Conservation (phyloP, 495 filamentous ascomycete genomes). For the Friedmanniomyces simplex region DNA sequence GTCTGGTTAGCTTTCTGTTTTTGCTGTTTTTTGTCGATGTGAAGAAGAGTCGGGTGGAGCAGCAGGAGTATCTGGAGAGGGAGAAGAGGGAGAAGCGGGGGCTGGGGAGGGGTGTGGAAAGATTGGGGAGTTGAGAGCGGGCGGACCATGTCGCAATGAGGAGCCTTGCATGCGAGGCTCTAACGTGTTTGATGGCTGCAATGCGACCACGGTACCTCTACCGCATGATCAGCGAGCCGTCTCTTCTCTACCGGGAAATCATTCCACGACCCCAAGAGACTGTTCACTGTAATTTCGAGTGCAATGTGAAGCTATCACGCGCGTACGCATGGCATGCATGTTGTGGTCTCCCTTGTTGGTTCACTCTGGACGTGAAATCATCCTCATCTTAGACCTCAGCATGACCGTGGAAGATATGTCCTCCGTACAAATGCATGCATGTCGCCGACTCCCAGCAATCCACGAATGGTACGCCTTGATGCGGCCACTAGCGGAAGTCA, state of each 20-base stretch:
- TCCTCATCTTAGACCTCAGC: too few species aligned
- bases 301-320: too few species aligned
- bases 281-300: too few species aligned
- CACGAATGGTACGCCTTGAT: neutral
- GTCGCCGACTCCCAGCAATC: neutral
- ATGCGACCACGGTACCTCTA: too few species aligned
- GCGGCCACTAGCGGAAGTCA: neutral
- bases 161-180: neutral
- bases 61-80: slow-evolving; percentile 39
- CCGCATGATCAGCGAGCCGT: too few species aligned
- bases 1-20: slow-evolving; percentile 42
- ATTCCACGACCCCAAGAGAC: too few species aligned
- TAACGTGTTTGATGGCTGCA: too few species aligned
- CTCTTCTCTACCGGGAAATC: too few species aligned
- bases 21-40: slow-evolving; percentile 46
- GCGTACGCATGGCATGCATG: too few species aligned
- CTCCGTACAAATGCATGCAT: too few species aligned
- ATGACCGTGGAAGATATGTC: neutral
- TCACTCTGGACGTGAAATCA: too few species aligned
- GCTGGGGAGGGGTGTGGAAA: neutral
- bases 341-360: too few species aligned
- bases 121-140: neutral
- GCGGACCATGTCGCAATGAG: neutral
- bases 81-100: neutral
- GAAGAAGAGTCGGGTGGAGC: slow-evolving; percentile 48